These are phyloP conservation scores for Poa pratensis DNA, from an alignment of 176 grass and related monocot genomes.

Conservation along the genomic window DNA sequence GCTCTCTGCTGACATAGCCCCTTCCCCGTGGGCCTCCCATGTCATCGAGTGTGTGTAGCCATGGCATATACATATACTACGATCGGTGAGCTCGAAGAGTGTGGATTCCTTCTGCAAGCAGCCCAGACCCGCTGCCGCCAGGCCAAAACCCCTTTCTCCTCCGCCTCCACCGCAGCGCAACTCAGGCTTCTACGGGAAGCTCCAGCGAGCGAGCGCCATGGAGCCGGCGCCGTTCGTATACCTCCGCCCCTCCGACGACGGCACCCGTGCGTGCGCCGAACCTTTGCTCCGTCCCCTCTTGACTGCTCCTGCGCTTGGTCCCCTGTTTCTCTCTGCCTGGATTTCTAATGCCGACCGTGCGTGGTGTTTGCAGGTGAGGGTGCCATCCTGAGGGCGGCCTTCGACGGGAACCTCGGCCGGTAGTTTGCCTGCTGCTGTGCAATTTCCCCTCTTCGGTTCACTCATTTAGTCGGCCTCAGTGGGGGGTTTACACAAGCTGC, in stretches of 20 bases:
- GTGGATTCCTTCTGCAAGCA: background rate
- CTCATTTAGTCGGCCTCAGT: background rate
- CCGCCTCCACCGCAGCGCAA: background rate
- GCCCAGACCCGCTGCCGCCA: background rate
- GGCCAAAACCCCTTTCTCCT: background rate
- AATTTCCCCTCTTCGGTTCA: background rate
- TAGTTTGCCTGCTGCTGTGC: background rate
- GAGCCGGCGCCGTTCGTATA: background rate
- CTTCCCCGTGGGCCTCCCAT: background rate
- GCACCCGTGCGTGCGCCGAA: background rate
- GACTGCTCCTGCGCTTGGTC: background rate
- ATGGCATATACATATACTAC: background rate
- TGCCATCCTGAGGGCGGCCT: conserved; percentile 15
- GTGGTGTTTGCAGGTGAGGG: background rate
- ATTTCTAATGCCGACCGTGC: background rate
- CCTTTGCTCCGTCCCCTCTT: background rate
- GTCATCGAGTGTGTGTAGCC: background rate
- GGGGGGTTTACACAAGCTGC: background rate
- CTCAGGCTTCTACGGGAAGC: background rate
- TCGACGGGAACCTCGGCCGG: conserved; percentile 36
- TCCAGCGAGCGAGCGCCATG: background rate
- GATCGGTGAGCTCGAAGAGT: background rate
- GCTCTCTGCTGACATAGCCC: background rate
- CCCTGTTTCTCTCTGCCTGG: background rate
- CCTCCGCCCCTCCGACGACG: background rate